A percentile compares a stretch with the other conserved stretches of the same genome.
These are phyloP conservation scores for Tulasnella sp. DNA, from an alignment of 768 basidiomycete genomes.

Conservation along the genomic window DNA sequence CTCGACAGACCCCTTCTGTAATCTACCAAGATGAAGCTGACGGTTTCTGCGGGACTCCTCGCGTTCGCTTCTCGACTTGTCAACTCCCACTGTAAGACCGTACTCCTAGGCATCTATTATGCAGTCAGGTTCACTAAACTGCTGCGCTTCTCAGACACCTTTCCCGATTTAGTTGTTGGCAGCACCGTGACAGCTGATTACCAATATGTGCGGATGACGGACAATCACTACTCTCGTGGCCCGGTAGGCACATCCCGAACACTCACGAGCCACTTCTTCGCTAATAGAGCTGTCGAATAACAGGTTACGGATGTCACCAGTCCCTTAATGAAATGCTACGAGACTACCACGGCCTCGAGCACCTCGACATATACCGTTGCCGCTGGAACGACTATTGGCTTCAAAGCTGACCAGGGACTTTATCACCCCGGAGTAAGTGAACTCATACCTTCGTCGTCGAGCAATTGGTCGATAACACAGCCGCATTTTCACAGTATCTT, in stretches of 20 bases:
- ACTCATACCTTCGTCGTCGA: neutral
- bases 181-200: conserved; percentile 27
- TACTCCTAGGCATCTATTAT: too few relatives aligned
- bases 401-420: conserved; percentile 29
- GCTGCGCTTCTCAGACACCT: neutral
- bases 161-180: conserved; percentile 8
- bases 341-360: neutral
- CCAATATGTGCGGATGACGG: conserved; percentile 33
- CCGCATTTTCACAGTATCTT: conserved; percentile 32
- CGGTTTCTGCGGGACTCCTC: neutral
- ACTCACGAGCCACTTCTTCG: neutral
- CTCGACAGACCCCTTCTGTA: conserved; percentile 35
- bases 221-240: conserved; percentile 33
- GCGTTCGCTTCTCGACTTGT: neutral
- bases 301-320: conserved; percentile 29
- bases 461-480: neutral
- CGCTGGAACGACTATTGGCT: conserved; percentile 30
- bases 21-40: neutral
- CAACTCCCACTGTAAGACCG: neutral
- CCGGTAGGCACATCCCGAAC: conserved; percentile 21
- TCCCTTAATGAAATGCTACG: conserved; percentile 26
- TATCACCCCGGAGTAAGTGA: conserved; percentile 35
- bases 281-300: too few relatives aligned
- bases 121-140: neutral
- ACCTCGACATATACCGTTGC: conserved; percentile 33